Evolutionary conservation across 805 yeast genomes (phyloP).

Genomic region (Candida coleopterorum): DNA sequence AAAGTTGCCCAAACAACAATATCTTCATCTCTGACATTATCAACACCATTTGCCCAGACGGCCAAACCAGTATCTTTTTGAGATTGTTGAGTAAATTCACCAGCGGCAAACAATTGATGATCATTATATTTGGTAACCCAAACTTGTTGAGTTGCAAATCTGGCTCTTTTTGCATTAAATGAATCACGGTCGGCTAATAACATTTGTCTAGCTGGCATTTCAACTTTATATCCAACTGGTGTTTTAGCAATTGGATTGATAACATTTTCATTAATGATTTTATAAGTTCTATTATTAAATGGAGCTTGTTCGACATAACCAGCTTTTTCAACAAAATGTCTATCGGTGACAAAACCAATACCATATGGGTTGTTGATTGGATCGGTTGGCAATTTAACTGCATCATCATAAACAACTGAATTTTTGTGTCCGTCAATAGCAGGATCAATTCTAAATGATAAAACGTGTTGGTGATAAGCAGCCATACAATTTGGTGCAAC

Average conservation of each 20-base stretch:
- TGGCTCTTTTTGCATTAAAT: conserved; percentile 65
- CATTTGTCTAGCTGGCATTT: conserved; percentile 74
- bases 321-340: conserved; percentile 63
- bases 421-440: conserved; percentile 79
- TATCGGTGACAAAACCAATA: conserved; percentile 62
- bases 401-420: conserved; percentile 69
- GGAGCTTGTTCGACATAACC: conserved; percentile 72
- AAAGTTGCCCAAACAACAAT: conserved; percentile 77
- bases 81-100: conserved; percentile 84
- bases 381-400: conserved; percentile 52
- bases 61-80: conserved; percentile 65
- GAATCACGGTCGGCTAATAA: conserved; percentile 61
- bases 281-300: conserved; percentile 67
- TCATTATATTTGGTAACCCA: conserved; percentile 81
- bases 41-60: conserved; percentile 64
- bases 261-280: conserved; percentile 67
- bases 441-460: conserved; percentile 76
- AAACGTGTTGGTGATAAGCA: conserved; percentile 77
- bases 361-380: conserved; percentile 57
- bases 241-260: conserved; percentile 65
- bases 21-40: conserved; percentile 68
- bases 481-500: conserved; percentile 82
- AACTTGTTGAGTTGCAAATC: conserved; percentile 69
- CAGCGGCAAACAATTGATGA: conserved; percentile 71
- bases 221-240: conserved; percentile 74